These are phyloP conservation scores for Pterocarpus santalinus DNA, from an alignment of 306 rosid genomes.

Conservation along the genomic window DNA sequence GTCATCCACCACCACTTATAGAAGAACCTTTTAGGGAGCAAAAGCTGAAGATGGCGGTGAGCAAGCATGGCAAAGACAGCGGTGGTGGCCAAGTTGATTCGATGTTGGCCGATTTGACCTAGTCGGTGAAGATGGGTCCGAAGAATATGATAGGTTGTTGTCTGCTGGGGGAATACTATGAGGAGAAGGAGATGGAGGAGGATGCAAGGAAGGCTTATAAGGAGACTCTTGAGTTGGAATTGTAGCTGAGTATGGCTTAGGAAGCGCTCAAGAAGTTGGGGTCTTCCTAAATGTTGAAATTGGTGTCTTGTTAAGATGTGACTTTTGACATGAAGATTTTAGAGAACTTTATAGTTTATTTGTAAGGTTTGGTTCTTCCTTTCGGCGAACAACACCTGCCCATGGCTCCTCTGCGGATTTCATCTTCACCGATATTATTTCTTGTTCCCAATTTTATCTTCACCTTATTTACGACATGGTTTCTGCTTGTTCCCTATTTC, in stretches of 20 bases:
- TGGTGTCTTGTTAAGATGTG: not conserved
- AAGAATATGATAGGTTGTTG: slow-evolving; percentile 66
- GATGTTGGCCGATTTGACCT: slow-evolving; percentile 66
- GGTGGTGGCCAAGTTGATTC: slow-evolving; percentile 61
- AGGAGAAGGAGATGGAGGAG: slow-evolving; percentile 70
- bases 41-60: slow-evolving; percentile 62
- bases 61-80: slow-evolving; percentile 16
- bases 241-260: slow-evolving; percentile 53
- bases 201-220: slow-evolving; percentile 81
- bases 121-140: slow-evolving; percentile 64
- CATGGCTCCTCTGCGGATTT: too few species aligned
- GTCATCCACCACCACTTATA: slow-evolving; percentile 67
- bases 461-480: too few species aligned
- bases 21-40: slow-evolving; percentile 76
- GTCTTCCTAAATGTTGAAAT: slow-evolving; percentile 34
- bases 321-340: not conserved
- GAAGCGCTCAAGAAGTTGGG: slow-evolving; percentile 69
- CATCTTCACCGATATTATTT: too few species aligned
- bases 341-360: not conserved
- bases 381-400: too few species aligned
- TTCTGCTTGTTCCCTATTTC: too few species aligned
- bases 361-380: not conserved
- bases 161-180: slow-evolving; percentile 81
- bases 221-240: slow-evolving; percentile 70
- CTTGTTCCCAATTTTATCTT: too few species aligned